Conservation (phyloP, 768 basidiomycete species). For the Chlorophyllum brunneum region DNA sequence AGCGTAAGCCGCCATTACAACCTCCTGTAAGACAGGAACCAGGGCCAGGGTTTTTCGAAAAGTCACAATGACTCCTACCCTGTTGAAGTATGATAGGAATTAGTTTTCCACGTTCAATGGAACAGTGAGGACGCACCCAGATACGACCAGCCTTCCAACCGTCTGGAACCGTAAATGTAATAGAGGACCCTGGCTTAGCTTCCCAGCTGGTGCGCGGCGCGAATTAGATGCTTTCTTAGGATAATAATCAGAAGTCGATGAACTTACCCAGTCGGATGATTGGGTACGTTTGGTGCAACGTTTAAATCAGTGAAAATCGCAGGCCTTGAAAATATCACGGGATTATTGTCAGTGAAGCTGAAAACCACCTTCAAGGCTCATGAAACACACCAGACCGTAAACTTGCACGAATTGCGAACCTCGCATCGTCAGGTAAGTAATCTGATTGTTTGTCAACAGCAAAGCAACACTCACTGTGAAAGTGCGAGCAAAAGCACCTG, state of each 20-base stretch:
- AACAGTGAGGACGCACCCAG: conserved; percentile 37
- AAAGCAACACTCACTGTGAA: conserved; percentile 48
- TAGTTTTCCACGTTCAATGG: not conserved
- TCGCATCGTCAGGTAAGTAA: no score
- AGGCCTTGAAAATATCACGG: no score
- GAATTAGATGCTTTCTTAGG: not conserved
- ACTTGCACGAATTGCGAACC: conserved; percentile 62
- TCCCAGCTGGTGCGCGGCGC: no score
- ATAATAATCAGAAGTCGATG: not conserved
- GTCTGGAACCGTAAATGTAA: conserved; percentile 51
- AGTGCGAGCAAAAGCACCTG: conserved; percentile 40
- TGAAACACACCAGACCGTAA: conserved; percentile 56
- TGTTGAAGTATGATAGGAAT: conserved; percentile 20
- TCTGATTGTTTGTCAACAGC: no score
- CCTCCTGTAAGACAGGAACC: conserved; percentile 56
- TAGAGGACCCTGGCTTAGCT: conserved; percentile 30
- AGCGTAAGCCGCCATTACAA: conserved; percentile 60
- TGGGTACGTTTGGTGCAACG: conserved; percentile 41
- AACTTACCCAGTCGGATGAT: conserved; percentile 38
- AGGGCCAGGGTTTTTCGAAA: conserved; percentile 41
- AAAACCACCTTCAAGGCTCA: no score
- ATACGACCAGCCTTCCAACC: conserved; percentile 63
- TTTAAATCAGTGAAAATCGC: conserved; percentile 58
- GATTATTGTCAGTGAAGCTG: no score
- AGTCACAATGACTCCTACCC: conserved; percentile 59